Evolutionary conservation across 1,284 basidiomycete genomes (phyloP).

Genomic region (Phellinidium pouzarii): DNA sequence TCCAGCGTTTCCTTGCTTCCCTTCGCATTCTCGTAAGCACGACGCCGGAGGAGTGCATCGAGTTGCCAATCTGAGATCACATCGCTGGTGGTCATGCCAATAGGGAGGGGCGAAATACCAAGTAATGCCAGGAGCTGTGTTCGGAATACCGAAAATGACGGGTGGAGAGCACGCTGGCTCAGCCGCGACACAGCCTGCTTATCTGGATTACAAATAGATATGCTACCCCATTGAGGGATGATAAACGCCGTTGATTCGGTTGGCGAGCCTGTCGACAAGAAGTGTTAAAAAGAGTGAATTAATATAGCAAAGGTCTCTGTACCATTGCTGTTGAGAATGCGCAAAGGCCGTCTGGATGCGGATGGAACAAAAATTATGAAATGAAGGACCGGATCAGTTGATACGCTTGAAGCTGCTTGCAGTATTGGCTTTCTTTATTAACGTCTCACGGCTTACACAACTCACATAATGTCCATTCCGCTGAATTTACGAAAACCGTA

Average conservation of each 20-base stretch:
- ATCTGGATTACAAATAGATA: constrained; percentile 72
- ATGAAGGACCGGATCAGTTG: constrained; percentile 88
- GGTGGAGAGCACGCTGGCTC: constrained; percentile 39
- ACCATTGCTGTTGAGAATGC: constrained; percentile 59
- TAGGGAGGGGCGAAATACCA: constrained; percentile 65
- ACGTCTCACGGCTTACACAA: constrained; percentile 13
- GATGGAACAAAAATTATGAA: constrained; percentile 90
- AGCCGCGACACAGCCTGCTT: constrained; percentile 28
- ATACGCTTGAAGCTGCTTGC: constrained; percentile 64
- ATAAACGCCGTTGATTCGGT: constrained; percentile 69
- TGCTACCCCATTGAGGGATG: constrained; percentile 93
- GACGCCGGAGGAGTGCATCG: constrained; percentile 65
- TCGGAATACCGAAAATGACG: constrained; percentile 67
- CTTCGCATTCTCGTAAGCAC: constrained; percentile 65
- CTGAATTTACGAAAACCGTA: constrained; percentile 91
- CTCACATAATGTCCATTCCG: constrained; percentile 89
- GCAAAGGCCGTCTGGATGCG: constrained; percentile 57
- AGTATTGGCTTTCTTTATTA: constrained; percentile 3
- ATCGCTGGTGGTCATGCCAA: constrained; percentile 21
- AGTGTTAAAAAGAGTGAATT: not conserved
- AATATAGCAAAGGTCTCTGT: constrained; percentile 14
- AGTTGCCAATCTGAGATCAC: constrained; percentile 69
- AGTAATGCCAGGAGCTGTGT: constrained; percentile 73
- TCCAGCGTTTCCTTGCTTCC: constrained; percentile 67
- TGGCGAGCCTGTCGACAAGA: constrained; percentile 30